Evolutionary conservation across 148 eudicot species (phyloP), one percentile per base, ranked within the genome.

Genomic region (Tetragonia tetragonoides): DNA sequence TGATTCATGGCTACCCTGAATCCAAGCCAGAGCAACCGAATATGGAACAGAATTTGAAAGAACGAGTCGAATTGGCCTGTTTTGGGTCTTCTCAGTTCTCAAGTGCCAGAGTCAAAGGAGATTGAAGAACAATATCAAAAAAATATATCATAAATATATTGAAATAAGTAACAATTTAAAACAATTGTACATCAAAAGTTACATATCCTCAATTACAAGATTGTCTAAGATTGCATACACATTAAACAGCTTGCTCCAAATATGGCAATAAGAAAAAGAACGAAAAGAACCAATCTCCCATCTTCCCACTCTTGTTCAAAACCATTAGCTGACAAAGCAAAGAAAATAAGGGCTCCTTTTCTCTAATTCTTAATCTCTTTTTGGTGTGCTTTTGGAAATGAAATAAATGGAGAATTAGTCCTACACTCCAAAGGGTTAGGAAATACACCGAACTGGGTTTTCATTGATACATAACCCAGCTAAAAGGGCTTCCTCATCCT

Each of bases 131-230:
- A 57, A 23, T n/a, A 4, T 8, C 42, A 69, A 6, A 68, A 12
- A 18, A 40, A 77, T 57, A 20, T 28, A 66, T 46, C 54, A 38
- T 28, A 23, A 78, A 68, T 72, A 23, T 69, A 78, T 74, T 82
- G 40, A 78, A 69, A 42, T 68, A 74, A 77, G 56, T 51, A 14
- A 14, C 15, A 64, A 34, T 54, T 70, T 54, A 28, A 76, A 76
- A 53, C 42, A 78, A 79, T 78, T 75, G 46, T 82, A 82, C 81
- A 78, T 68, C 57, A 82, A 56, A 65, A 53, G 23, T 76, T 76
- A 40, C 40, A 23, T 74, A 62, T 44, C 57, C 68, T 11, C 56
- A 76, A 76, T 76, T 38, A 67, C 79, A 76, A 65, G 78, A 37
- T 47, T 56, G 24, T 49, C 71, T 6, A 53, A 66, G 66, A 66